Evolutionary conservation across 495 filamentous ascomycete species (phyloP).

Genomic region (Trichoderma orchidacearum): DNA sequence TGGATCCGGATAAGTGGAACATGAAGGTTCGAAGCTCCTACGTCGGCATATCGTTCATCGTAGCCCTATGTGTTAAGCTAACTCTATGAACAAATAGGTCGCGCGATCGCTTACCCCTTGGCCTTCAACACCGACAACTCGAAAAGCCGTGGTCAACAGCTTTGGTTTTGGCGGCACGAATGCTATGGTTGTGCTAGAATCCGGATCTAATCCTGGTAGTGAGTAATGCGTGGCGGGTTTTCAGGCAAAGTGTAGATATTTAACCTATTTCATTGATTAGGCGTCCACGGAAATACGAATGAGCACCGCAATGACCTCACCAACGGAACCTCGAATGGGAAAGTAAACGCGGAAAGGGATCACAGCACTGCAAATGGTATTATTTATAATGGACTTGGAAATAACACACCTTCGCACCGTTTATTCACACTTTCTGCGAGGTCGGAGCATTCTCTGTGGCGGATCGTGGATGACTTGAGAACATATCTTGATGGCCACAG

Average conservation of each 20-base stretch:
- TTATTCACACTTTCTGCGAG: neutral
- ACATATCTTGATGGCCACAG: neutral
- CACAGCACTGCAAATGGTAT: too few relatives aligned
- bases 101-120: neutral
- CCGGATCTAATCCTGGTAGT: neutral
- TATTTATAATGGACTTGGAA: too few relatives aligned
- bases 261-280: too few relatives aligned
- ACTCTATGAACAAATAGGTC: conserved; percentile 1
- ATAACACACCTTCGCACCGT: too few relatives aligned
- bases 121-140: neutral
- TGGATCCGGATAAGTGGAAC: conserved; percentile 12
- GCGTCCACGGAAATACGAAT: too few relatives aligned
- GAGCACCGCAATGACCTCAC: too few relatives aligned
- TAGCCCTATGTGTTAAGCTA: neutral
- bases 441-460: neutral
- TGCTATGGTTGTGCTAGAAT: conserved; percentile 22
- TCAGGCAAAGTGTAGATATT: too few relatives aligned
- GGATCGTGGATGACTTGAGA: neutral
- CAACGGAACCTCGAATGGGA: too few relatives aligned
- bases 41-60: too few relatives aligned
- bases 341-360: too few relatives aligned
- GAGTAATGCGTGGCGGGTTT: too few relatives aligned
- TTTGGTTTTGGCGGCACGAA: conserved; percentile 31
- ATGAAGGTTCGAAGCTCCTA: conserved; percentile 10
- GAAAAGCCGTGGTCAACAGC: conserved; percentile 7